These are phyloP conservation scores for Leishmania guyanensis DNA, from an alignment of 208 protist genomes.

Conservation along the genomic window DNA sequence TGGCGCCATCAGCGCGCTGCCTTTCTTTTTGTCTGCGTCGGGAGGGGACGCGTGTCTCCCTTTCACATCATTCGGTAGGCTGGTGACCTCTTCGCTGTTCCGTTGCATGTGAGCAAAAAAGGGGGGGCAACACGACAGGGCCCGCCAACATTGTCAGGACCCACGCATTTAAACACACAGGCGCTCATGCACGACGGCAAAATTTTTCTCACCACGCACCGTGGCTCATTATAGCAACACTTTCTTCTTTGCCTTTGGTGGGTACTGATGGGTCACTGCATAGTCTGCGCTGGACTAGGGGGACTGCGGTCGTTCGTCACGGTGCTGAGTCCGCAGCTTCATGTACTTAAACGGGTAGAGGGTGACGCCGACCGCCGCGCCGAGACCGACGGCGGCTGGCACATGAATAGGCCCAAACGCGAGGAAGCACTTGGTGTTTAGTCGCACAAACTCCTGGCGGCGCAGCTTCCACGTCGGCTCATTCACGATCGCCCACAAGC, in stretches of 20 bases:
- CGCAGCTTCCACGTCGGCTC: conserved; percentile 58
- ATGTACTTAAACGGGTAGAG: conserved; percentile 66
- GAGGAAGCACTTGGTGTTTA: conserved; percentile 68
- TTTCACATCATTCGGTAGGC: neutral
- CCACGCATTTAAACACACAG: neutral
- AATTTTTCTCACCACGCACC: neutral
- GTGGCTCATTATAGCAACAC: neutral
- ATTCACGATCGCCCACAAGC: conserved; percentile 67
- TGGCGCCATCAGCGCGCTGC: neutral
- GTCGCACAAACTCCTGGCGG: conserved; percentile 50
- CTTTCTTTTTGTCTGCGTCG: neutral
- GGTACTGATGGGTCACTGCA: neutral
- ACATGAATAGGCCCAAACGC: conserved; percentile 55
- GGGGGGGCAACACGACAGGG: neutral
- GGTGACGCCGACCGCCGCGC: conserved; percentile 34
- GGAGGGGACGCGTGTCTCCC: neutral
- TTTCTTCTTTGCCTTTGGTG: neutral
- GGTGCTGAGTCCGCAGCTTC: conserved; percentile 35
- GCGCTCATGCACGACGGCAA: neutral
- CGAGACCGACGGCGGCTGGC: conserved; percentile 43
- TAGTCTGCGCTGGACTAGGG: neutral
- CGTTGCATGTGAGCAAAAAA: conserved; percentile 2
- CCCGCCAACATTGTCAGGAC: neutral
- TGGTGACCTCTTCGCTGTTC: neutral
- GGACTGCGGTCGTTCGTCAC: neutral